Percentiles rank a stretch among this genome's conserved stretches.
phyloP scores from a whole-genome alignment of 1,284 basidiomycete genomes.

The Coniophora puteana region DNA sequence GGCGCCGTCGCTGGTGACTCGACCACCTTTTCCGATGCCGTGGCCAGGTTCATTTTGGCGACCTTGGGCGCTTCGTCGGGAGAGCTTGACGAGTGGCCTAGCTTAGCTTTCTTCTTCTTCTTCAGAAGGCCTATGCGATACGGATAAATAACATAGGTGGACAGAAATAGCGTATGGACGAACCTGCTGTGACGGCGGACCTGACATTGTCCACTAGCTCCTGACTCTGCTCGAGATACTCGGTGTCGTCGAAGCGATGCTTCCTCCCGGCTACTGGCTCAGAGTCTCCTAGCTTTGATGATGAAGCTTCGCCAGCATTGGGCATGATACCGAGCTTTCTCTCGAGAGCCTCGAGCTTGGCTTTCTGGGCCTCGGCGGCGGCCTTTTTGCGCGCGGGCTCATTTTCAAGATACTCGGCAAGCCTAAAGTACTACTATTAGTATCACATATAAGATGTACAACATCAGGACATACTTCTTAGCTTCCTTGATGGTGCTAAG shows the following conservation, averaged over 20 bases:
- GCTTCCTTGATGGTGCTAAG: conserved; percentile 96
- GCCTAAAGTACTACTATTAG: conserved; percentile 39
- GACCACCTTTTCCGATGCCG: conserved; percentile 4
- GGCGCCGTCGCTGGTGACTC: conserved; percentile 6
- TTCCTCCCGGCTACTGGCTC: conserved; percentile 70
- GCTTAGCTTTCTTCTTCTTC: conserved; percentile 85
- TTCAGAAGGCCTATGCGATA: conserved; percentile 59
- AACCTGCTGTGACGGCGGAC: conserved; percentile 84
- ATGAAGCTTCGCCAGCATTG: conserved; percentile 18
- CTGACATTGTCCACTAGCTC: conserved; percentile 93
- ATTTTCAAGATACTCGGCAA: conserved; percentile 86
- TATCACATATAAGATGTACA: neutral
- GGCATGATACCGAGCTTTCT: conserved; percentile 76
- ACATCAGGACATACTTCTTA: conserved; percentile 62
- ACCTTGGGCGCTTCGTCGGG: conserved; percentile 14
- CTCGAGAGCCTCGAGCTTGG: conserved; percentile 84
- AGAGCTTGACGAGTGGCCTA: conserved; percentile 30
- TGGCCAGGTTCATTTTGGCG: conserved; percentile 10
- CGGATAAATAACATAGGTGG: conserved; percentile 10
- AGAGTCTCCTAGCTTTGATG: conserved; percentile 37
- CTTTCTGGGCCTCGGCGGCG: conserved; percentile 75
- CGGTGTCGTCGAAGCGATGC: conserved; percentile 87
- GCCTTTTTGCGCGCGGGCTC: conserved; percentile 83
- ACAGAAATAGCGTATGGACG: neutral
- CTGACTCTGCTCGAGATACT: conserved; percentile 89